Evolutionary conservation across 257 asterid species (phyloP).

Genomic region (Solanum gandarillasii): DNA sequence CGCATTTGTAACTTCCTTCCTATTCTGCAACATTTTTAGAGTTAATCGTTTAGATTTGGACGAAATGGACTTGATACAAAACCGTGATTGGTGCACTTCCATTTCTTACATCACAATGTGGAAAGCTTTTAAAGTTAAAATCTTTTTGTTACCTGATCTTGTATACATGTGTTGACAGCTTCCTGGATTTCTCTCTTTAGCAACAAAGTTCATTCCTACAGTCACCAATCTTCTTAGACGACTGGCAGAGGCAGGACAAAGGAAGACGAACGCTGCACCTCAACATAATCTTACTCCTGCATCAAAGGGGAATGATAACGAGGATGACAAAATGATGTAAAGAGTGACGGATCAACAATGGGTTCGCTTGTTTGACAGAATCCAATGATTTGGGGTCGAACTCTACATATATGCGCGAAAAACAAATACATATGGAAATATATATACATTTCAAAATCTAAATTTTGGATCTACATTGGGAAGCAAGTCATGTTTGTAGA

Average conservation of each 20-base stretch:
- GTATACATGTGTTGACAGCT: constrained; percentile 34
- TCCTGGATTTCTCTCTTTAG: constrained; percentile 77
- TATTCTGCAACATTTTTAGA: neutral
- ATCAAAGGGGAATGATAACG: constrained; percentile 8
- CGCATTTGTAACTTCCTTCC: neutral
- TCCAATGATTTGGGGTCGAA: neutral
- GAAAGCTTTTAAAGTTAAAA: neutral
- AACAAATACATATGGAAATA: neutral
- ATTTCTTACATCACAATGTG: neutral
- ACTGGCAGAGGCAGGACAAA: constrained; percentile 82
- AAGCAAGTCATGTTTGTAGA: neutral
- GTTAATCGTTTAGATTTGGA: neutral
- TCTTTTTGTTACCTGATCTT: neutral
- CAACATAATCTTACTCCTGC: constrained; percentile 39
- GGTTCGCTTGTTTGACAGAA: neutral
- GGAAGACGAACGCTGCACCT: constrained; percentile 26
- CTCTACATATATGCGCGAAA: neutral
- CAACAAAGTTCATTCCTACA: constrained; percentile 83
- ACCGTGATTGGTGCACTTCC: neutral
- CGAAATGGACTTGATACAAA: neutral
- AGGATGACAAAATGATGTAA: constrained; percentile 27
- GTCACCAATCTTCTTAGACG: constrained; percentile 72
- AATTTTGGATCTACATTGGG: neutral
- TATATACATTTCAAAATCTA: neutral
- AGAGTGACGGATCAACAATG: neutral